Evolutionary conservation across 2,329 filamentous ascomycete species (phyloP), one percentile per base, ranked within the genome.

Genomic region (Claviceps sp.): DNA sequence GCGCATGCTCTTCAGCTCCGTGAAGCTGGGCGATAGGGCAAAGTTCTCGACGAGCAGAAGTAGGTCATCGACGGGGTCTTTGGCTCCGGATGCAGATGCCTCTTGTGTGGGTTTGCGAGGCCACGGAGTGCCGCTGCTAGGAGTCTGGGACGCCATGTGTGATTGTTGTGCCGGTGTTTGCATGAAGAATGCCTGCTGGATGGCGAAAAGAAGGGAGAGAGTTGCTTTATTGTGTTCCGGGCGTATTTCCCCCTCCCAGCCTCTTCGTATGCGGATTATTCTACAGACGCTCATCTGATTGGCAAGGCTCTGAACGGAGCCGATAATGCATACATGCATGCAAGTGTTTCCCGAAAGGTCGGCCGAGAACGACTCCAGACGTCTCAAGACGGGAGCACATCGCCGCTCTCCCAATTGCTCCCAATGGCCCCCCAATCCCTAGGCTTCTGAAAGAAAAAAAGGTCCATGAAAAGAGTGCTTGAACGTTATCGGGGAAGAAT

Each of bases 41-140:
- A 47, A 47, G n/a, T 37, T 47, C 7, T 50, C 38, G 38, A 37
- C 22, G 19, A 30, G 40, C 50, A 52, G 30, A 8, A 34, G 51
- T 26, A 54, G 40, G 46, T 59, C 54, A 14, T 30, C 40, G n/a
- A 38, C 46, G 13, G 46, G 17, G 17, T 47, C 46, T 39, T 11
- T 47, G 30, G 30, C 16, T 1, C 46, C 30, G 6, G 19, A 22
- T n/a, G 3, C n/a, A 34, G 30, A 19, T 22, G 46, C 24, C n/a
- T 8, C 16, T 34, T 34, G 10, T 34, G 30, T 34, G 30, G 30
- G 30, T 11, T 34, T 34, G 30, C 30, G 30, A 34, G 30, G 30
- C 30, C 30, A 34, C 10, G 10, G 30, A 34, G 30, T 11, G 30
- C 42, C 24, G 22, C 5, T 43, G 41, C 14, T 14, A 19, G 42